Evolutionary conservation across 805 yeast genomes (phyloP), one percentile per base, ranked within the genome.

Genomic region (Teunomyces funiuensis): DNA sequence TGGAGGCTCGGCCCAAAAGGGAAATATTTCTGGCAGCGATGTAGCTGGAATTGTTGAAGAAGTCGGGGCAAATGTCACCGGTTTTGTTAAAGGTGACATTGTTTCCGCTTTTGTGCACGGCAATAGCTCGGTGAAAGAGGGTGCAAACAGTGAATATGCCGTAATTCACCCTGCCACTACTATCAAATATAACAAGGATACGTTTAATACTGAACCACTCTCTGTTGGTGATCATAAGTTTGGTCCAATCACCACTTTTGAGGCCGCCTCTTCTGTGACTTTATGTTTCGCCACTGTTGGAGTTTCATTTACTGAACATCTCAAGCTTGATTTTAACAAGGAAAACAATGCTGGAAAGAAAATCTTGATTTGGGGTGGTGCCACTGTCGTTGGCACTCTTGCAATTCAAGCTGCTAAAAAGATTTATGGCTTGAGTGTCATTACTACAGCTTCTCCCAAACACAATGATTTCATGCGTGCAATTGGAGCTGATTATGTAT

Each of bases 221-320:
- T 44, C 60, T 2, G 60, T 55, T 5, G 53, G 55, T 5, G 54
- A 49, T 2, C 47, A 46, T 20, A 62, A 71, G 27, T 49, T 64
- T 16, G 77, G 76, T 9, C 49, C 53, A 0, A 58, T 79, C 18
- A 62, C 57, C 28, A 65, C 82, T 11, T 81, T 69, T 51, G 88
- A 83, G 64, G 85, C 74, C 46, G 88, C 88, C 13, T 82, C 85
- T 2, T 63, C 83, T 8, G 54, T 80, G 26, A 76, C 83, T 22
- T 64, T 80, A 38, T 73, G 81, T 13, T 54, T 77, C 37, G 65
- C 61, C 37, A 83, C 87, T 3, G 68, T 76, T 13, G 79, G 73
- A 20, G 52, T 55, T 42, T 62, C 71, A 14, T 69, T 66, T 37
- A 51, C 51, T 41, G 59, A 62, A 49, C 57, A 61, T 31, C 54